Percentiles rank a stretch among this genome's conserved stretches.
These are phyloP conservation scores for Vaccinium myrtillus DNA, from an alignment of 148 eudicot genomes.

Conservation along the genomic window DNA sequence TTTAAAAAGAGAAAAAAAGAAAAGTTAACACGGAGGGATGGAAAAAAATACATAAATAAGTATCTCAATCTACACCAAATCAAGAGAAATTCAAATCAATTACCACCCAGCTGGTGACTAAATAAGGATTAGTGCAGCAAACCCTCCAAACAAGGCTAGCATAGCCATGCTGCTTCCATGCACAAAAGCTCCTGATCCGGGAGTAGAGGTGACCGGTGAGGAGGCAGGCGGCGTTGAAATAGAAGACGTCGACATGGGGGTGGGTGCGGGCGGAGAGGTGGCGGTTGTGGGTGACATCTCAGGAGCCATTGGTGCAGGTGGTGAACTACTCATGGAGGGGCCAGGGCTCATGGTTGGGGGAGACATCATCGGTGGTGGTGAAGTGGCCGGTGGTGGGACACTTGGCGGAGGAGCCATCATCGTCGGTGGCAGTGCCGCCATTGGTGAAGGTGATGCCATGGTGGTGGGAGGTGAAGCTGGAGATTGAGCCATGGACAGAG, in stretches of 20 bases:
- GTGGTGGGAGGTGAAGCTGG: constrained; percentile 3
- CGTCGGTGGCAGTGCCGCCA: not conserved
- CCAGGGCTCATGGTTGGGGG: constrained; percentile 11
- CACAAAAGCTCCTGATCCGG: constrained; percentile 4
- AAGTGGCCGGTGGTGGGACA: constrained; percentile 7
- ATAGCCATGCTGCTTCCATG: constrained; percentile 17
- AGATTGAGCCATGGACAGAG: constrained; percentile 18
- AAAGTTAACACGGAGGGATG: not conserved
- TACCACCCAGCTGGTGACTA: constrained; percentile 2
- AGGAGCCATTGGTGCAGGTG: constrained; percentile 11
- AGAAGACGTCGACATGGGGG: not conserved
- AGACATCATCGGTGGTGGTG: constrained; percentile 8
- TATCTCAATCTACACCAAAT: constrained; percentile 23
- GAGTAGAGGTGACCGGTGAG: constrained; percentile 1
- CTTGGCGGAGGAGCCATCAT: constrained; percentile 5
- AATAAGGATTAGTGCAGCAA: constrained; percentile 16
- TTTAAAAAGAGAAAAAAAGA: not conserved
- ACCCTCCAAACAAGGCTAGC: constrained; percentile 25
- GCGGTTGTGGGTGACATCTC: not conserved
- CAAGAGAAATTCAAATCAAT: not conserved
- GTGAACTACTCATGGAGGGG: constrained; percentile 7
- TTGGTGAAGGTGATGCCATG: constrained; percentile 9
- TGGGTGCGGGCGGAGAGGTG: not conserved
- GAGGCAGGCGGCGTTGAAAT: not conserved
- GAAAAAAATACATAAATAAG: constrained; percentile 17